Evolutionary conservation across 2,329 filamentous ascomycete species (phyloP), one percentile per base, ranked within the genome.

Genomic region (Emergomyces orientalis): DNA sequence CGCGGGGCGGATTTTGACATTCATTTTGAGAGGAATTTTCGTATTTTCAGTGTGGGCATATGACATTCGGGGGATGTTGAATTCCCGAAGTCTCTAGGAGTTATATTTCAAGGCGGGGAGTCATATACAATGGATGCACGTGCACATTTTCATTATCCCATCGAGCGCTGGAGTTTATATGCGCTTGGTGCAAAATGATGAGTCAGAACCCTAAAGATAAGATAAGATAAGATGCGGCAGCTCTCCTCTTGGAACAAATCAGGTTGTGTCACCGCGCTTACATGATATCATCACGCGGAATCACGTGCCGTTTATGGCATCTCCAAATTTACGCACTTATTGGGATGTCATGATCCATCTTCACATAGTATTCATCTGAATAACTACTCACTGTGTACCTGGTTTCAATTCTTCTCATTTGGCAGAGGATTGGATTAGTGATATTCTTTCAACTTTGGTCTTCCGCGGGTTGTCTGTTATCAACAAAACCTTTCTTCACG

Each of bases 1-100:
- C 27, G 71, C 72, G 11, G 72, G 67, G 62, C 74, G 74, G 67
- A 75, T 72, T 66, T 71, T 74, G 71, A 70, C 65, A 66, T 63
- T 5, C 67, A 68, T 68, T 62, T 47, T 59, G 43, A 37, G 19
- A n/a, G 22, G 4, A 5, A 1, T 13, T n/a, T n/a, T n/a, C 7
- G 22, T 3, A 19, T 32, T 32, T 27, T 49, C 9, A 25, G 27
- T 30, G 13, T 9, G 39, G 1, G 13, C 22, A 34, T n/a, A 47
- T 59, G 41, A 41, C 13, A 27, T 27, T 49, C 22, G 6, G 13
- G 22, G 25, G n/a, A 22, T 30, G 13, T 41, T 22, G 22, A 30
- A 45, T 1, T 27, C 27, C n/a, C 11, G 37, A 25, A 25, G 8
- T 11, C 41, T 47, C 19, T 22, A 47, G n/a, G 25, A 27, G 11